phyloP scores from a whole-genome alignment of 2,329 filamentous ascomycete species.

The Ophiosphaerella narmari region DNA sequence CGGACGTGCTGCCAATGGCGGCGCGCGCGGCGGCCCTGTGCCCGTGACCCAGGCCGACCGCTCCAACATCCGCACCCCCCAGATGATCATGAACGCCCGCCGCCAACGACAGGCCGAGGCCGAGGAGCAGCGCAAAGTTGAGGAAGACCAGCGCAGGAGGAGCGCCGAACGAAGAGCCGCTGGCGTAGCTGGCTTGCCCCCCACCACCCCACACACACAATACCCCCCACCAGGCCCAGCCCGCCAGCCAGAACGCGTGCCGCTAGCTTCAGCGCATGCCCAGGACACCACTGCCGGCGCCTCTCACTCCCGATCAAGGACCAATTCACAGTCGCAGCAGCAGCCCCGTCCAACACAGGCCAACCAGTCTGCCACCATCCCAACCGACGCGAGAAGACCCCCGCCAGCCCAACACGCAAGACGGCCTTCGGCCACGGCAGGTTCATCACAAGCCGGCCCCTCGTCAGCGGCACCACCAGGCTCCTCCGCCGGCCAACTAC shows the following conservation, averaged over 20 bases:
- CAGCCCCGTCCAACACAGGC: constrained; percentile 38
- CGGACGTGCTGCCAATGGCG: constrained; percentile 63
- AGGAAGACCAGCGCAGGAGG: constrained; percentile 52
- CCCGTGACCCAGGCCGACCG: constrained; percentile 57
- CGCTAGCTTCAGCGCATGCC: constrained; percentile 25
- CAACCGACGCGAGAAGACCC: constrained; percentile 35
- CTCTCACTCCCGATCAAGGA: constrained; percentile 36
- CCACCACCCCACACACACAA: constrained; percentile 36
- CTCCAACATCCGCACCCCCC: constrained; percentile 75
- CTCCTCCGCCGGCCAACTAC: constrained; percentile 32
- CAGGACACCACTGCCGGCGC: constrained; percentile 34
- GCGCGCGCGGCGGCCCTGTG: constrained; percentile 58
- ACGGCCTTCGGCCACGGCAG: constrained; percentile 36
- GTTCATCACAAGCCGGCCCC: constrained; percentile 38
- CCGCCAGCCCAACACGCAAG: constrained; percentile 36
- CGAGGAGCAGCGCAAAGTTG: constrained; percentile 60
- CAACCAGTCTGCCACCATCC: constrained; percentile 27
- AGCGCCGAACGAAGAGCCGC: constrained; percentile 66
- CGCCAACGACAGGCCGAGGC: constrained; percentile 66
- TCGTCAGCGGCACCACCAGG: constrained; percentile 34
- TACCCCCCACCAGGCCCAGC: constrained; percentile 32
- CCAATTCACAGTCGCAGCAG: constrained; percentile 42
- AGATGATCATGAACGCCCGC: constrained; percentile 89
- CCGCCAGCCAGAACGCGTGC: constrained; percentile 36
- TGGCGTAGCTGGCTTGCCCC: constrained; percentile 53